phyloP scores from a whole-genome alignment of 139 green algal species.

The Trebouxia sp. region DNA sequence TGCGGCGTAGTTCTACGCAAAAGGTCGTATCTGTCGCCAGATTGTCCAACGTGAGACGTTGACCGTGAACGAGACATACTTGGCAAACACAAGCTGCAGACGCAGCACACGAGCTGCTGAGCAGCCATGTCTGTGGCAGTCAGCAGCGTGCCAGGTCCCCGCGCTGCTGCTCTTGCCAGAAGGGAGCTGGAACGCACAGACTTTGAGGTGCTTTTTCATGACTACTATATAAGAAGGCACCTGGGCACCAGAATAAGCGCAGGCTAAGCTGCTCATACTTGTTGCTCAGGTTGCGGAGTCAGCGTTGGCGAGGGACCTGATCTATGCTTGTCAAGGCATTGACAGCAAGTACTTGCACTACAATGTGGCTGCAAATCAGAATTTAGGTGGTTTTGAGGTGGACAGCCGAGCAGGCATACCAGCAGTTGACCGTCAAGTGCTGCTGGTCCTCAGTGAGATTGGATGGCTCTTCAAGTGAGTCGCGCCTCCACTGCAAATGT shows the following conservation, averaged over 20 bases:
- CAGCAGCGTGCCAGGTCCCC: not conserved
- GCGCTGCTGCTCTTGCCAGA: not conserved
- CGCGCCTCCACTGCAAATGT: too few species aligned
- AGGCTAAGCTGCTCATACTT: too few species aligned
- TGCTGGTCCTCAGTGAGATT: slow-evolving; percentile 68
- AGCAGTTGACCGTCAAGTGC: slow-evolving; percentile 35
- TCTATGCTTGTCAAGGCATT: slow-evolving; percentile 81
- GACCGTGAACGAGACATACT: too few species aligned
- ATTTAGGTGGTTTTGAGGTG: slow-evolving; percentile 32
- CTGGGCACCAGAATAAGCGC: too few species aligned
- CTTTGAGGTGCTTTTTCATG: slow-evolving; percentile 3
- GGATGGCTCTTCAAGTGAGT: slow-evolving; percentile 72
- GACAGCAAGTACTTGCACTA: slow-evolving; percentile 63
- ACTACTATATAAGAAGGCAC: not conserved
- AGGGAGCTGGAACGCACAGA: not conserved
- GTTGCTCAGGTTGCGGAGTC: slow-evolving; percentile 53
- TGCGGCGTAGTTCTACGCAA: too few species aligned
- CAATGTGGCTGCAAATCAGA: slow-evolving; percentile 14
- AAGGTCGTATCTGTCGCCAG: too few species aligned
- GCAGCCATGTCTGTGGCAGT: not conserved
- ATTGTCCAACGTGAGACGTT: too few species aligned
- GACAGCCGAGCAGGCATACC: slow-evolving; percentile 36
- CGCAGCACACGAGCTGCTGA: too few species aligned
- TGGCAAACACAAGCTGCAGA: too few species aligned
- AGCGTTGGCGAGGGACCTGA: slow-evolving; percentile 81